Conservation (phyloP, 257 asterid species). For the Salvia splendens region DNA sequence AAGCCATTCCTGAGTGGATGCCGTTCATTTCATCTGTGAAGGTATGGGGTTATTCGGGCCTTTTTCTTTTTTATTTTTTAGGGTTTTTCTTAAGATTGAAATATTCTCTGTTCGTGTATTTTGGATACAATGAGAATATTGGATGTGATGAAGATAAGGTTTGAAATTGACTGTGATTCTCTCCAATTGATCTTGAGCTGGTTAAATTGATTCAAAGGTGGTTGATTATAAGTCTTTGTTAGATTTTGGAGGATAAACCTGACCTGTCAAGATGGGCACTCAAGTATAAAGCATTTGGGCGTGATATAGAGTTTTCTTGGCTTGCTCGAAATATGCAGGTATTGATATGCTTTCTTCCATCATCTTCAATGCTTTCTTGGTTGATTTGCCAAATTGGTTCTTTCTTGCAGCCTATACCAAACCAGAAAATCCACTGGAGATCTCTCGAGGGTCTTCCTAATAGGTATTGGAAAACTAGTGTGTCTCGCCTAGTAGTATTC, state of each 20-base stretch:
- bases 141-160: constrained; percentile 3
- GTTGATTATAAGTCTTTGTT: constrained; percentile 34
- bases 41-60: constrained; percentile 36
- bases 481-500: neutral
- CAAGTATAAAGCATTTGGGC: constrained; percentile 91
- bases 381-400: constrained; percentile 14
- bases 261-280: constrained; percentile 87
- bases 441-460: constrained; percentile 96
- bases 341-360: neutral
- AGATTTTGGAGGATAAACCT: constrained; percentile 90
- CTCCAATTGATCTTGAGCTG: neutral
- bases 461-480: constrained; percentile 44
- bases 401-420: constrained; percentile 67
- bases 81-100: neutral
- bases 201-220: neutral
- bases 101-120: neutral
- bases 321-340: constrained; percentile 98
- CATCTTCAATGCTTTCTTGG: constrained; percentile 1
- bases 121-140: constrained; percentile 1
- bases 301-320: constrained; percentile 82
- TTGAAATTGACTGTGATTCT: constrained; percentile 4
- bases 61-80: neutral
- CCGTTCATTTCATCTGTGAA: constrained; percentile 90
- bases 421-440: constrained; percentile 98
- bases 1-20: constrained; percentile 94